phyloP scores from a whole-genome alignment of 2,329 filamentous ascomycete species.

The Trichocomaceae sp. region DNA sequence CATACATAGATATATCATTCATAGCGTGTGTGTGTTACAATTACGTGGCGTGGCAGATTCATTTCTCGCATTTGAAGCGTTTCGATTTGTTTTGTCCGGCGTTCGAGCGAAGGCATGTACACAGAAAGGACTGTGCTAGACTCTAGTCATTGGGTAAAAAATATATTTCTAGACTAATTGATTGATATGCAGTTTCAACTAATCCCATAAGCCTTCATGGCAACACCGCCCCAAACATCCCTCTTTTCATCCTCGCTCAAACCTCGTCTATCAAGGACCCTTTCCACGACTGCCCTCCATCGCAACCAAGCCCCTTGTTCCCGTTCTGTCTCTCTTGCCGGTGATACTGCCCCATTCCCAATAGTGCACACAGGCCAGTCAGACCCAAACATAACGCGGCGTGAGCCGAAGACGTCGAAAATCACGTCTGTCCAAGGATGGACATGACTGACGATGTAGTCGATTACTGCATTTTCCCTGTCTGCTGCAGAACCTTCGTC shows the following conservation, averaged over 20 bases:
- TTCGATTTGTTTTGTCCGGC: background rate
- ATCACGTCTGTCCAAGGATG: constrained; percentile 67
- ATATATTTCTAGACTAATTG: background rate
- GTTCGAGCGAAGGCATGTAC: constrained; percentile 1
- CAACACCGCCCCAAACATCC: constrained; percentile 67
- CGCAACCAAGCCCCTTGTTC: constrained; percentile 59
- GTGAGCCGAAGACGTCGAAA: constrained; percentile 63
- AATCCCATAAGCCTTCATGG: constrained; percentile 59
- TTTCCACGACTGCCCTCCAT: constrained; percentile 67
- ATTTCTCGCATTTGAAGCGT: constrained; percentile 8
- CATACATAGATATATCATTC: background rate
- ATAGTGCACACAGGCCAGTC: constrained; percentile 92
- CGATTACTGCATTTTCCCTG: constrained; percentile 16
- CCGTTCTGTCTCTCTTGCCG: background rate
- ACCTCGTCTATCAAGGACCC: constrained; percentile 47
- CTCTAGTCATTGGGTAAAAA: background rate
- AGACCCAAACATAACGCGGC: constrained; percentile 78
- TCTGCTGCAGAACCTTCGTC: background rate
- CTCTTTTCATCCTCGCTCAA: constrained; percentile 57
- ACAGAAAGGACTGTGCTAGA: background rate
- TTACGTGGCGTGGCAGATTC: background rate
- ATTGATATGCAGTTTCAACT: background rate
- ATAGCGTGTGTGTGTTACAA: background rate
- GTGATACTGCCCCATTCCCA: constrained; percentile 45
- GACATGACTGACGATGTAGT: constrained; percentile 49